Percentiles rank a stretch among this genome's conserved stretches.
phyloP scores from a whole-genome alignment of 2,329 filamentous ascomycete species.

The Aspergillus sp. region DNA sequence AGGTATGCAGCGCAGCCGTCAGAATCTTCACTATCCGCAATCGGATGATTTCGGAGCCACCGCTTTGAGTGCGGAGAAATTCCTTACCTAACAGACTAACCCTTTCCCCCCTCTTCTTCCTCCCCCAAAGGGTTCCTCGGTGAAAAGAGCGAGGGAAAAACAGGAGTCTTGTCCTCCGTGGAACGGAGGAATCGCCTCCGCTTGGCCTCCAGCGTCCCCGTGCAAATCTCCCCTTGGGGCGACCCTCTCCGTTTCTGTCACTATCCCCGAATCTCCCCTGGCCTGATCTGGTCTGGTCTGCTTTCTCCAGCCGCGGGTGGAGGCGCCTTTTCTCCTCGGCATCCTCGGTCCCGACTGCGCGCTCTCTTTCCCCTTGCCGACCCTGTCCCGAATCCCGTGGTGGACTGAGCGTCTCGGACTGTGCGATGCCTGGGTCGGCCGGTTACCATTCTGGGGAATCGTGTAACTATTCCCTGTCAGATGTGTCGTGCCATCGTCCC shows the following conservation, averaged over 20 bases:
- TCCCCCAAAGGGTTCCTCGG: slow-evolving; percentile 19
- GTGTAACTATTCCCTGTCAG: slow-evolving; percentile 15
- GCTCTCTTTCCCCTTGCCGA: slow-evolving; percentile 14
- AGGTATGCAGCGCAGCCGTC: no score
- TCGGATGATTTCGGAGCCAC: slow-evolving; percentile 20
- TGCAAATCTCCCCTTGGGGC: neutral
- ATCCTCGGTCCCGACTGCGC: slow-evolving; percentile 18
- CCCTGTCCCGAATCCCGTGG: slow-evolving; percentile 24
- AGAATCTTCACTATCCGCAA: neutral
- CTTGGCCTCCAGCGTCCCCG: no score
- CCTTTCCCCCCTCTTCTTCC: neutral
- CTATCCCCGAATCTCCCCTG: neutral
- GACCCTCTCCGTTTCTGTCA: neutral
- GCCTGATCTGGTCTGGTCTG: neutral
- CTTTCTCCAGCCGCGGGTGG: slow-evolving; percentile 8
- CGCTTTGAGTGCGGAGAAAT: slow-evolving; percentile 13
- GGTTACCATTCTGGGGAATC: slow-evolving; percentile 12
- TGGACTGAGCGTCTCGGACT: slow-evolving; percentile 20
- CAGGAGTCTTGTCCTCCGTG: no score
- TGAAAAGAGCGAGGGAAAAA: slow-evolving; percentile 9
- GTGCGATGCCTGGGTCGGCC: neutral
- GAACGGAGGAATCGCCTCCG: no score
- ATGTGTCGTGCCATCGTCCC: neutral
- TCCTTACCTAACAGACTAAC: slow-evolving; percentile 15
- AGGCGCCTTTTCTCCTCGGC: slow-evolving; percentile 13